These are phyloP conservation scores for Candida maesae DNA, from an alignment of 805 yeast species.

Conservation along the genomic window DNA sequence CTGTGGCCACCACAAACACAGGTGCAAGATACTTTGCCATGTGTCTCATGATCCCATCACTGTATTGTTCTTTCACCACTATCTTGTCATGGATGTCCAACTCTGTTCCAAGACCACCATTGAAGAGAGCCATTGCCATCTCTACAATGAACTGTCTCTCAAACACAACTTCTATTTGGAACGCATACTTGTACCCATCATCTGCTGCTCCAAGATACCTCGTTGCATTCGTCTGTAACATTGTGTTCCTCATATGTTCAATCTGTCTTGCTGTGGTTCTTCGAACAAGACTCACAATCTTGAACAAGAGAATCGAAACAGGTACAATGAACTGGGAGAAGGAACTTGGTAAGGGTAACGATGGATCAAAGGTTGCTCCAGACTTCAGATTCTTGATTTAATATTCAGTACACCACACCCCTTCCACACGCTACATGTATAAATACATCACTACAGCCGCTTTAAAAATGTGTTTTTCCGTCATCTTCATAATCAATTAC, in stretches of 20 bases:
- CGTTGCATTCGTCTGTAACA: constrained; percentile 38
- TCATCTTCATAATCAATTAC: too few relatives aligned
- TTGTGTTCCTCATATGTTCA: constrained; percentile 42
- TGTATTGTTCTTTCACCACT: constrained; percentile 51
- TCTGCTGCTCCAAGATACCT: constrained; percentile 37
- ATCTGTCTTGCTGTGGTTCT: constrained; percentile 37
- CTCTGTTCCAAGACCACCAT: constrained; percentile 53
- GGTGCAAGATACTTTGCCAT: constrained; percentile 55
- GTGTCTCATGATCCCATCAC: constrained; percentile 45
- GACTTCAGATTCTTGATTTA: constrained; percentile 37
- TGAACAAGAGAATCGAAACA: constrained; percentile 40
- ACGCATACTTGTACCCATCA: constrained; percentile 46
- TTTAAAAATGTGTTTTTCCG: too few relatives aligned
- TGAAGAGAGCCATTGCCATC: constrained; percentile 55
- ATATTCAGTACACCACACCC: too few relatives aligned
- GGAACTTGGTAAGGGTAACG: constrained; percentile 39
- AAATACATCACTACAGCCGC: too few relatives aligned
- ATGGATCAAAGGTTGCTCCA: constrained; percentile 39
- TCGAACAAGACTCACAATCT: constrained; percentile 34
- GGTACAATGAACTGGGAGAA: constrained; percentile 48
- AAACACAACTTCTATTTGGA: constrained; percentile 41
- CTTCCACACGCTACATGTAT: too few relatives aligned
- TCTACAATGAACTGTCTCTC: constrained; percentile 55
- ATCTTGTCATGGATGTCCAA: constrained; percentile 54
- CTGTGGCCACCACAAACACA: constrained; percentile 23